Conservation (phyloP, 495 filamentous ascomycete genomes). For the Hypoxylon fuscum region DNA sequence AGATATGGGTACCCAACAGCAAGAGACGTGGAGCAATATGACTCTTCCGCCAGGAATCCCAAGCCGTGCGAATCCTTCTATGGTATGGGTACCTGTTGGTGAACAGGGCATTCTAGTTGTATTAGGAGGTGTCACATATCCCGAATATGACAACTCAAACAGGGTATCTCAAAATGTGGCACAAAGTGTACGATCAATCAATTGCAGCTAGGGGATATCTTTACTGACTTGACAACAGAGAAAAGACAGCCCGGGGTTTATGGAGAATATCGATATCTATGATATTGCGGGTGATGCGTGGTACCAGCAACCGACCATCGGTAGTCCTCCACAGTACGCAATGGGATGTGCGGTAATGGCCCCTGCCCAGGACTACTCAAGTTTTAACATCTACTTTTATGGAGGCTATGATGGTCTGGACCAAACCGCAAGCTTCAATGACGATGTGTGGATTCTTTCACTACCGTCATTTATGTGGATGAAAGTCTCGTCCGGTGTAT, state of each 20-base stretch:
- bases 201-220: background rate
- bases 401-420: conserved; percentile 69
- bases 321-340: conserved; percentile 62
- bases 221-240: conserved; percentile 42
- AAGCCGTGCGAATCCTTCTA: conserved; percentile 68
- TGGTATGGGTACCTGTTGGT: conserved; percentile 76
- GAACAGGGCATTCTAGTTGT: conserved; percentile 69
- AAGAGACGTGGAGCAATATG: conserved; percentile 63
- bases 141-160: conserved; percentile 45
- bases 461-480: conserved; percentile 83
- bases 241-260: conserved; percentile 64
- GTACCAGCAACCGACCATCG: conserved; percentile 70
- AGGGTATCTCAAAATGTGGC: conserved; percentile 47
- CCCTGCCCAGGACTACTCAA: conserved; percentile 66
- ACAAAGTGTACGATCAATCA: conserved; percentile 52
- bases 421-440: conserved; percentile 50
- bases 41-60: conserved; percentile 61
- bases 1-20: conserved; percentile 62
- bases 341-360: conserved; percentile 74
- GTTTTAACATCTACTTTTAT: conserved; percentile 79
- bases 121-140: conserved; percentile 71
- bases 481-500: conserved; percentile 60
- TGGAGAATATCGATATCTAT: conserved; percentile 73
- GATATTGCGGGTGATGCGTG: conserved; percentile 66
- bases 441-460: conserved; percentile 78